These are phyloP conservation scores for Colletotrichum neosansevieriae DNA, from an alignment of 2,329 filamentous ascomycete genomes.

Conservation along the genomic window DNA sequence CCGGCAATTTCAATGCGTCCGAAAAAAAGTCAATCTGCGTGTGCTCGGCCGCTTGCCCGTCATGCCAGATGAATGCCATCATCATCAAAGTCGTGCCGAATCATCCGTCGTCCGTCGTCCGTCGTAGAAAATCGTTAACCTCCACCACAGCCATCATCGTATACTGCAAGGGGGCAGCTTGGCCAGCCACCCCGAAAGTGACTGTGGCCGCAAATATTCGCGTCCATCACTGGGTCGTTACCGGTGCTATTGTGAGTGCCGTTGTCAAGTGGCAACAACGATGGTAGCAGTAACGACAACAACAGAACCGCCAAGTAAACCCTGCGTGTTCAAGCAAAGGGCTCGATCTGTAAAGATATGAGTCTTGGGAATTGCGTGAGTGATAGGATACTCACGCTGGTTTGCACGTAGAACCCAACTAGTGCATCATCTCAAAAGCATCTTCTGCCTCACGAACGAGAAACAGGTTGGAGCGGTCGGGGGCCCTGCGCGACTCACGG, in stretches of 20 bases:
- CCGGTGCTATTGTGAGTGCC: too few relatives aligned
- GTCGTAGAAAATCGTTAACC: background rate
- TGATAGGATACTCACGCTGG: background rate
- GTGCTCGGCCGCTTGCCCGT: slow-evolving; percentile 2
- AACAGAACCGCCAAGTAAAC: too few relatives aligned
- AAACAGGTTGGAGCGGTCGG: background rate
- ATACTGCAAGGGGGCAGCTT: too few relatives aligned
- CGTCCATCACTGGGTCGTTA: too few relatives aligned
- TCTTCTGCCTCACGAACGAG: slow-evolving; percentile 14
- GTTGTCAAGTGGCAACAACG: too few relatives aligned
- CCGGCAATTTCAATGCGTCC: background rate
- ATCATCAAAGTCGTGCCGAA: slow-evolving; percentile 13
- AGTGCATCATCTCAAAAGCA: background rate
- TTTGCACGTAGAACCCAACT: background rate
- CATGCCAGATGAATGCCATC: slow-evolving; percentile 35
- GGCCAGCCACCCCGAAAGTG: too few relatives aligned
- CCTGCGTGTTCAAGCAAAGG: too few relatives aligned
- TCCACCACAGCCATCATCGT: background rate
- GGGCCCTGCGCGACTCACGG: slow-evolving; percentile 11
- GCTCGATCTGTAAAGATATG: too few relatives aligned
- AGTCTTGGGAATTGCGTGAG: too few relatives aligned
- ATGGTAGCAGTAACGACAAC: too few relatives aligned
- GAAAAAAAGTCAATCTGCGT: background rate
- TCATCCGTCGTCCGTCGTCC: background rate
- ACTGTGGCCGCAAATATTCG: too few relatives aligned